Base-by-base conservation (phyloP, 352 stramenopile species). In the Globisporangium yorkense region DNA sequence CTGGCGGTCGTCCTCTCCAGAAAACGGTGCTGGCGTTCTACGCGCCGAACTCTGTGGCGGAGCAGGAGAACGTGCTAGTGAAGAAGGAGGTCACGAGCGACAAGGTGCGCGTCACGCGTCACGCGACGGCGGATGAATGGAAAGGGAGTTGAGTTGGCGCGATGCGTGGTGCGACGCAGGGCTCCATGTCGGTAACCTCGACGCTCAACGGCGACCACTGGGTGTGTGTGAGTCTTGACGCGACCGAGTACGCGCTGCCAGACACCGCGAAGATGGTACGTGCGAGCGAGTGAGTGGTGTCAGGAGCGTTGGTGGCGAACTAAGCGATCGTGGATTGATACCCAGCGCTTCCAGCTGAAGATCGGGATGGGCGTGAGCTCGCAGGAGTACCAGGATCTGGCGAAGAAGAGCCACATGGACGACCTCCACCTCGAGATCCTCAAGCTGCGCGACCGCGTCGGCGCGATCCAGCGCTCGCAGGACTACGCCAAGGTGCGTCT, bases 331-430 rank as follows among this genome's bases (percentile, higher is more conserved):
- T 15, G 37, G 48, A 4, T 37, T 35, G 49, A 1, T 46, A 50
- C 31, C 33, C 39, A 92, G 84, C 77, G 77, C 33, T 89, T 94
- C 40, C 62, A 64, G 40, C 67, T 94, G 40, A 86, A 80, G 54
- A 51, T 95, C 52, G 63, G 63, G 18, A 86, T 95, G 72, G 83
- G 85, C 10, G 67, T 74, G 44, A 92, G 79, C 63, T 74, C 72
- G 37, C 65, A 88, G 48, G 84, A 95, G 59, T 95, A 95, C 65
- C 74, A 82, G 57, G 79, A 92, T 37, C 53, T 94, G 47, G 83
- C 83, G 37, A 91, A 90, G 63, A 92, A 90, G 60, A 81, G 81
- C 43, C 78, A 94, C 61, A 84, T 93, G 74, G 71, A 91, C 57
- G 83, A 84, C 40, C 75, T 95, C 21, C 77, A 94, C 20, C 45